Base-by-base conservation (phyloP, 2,329 filamentous ascomycete species). In the Elsinoe necatrix region DNA sequence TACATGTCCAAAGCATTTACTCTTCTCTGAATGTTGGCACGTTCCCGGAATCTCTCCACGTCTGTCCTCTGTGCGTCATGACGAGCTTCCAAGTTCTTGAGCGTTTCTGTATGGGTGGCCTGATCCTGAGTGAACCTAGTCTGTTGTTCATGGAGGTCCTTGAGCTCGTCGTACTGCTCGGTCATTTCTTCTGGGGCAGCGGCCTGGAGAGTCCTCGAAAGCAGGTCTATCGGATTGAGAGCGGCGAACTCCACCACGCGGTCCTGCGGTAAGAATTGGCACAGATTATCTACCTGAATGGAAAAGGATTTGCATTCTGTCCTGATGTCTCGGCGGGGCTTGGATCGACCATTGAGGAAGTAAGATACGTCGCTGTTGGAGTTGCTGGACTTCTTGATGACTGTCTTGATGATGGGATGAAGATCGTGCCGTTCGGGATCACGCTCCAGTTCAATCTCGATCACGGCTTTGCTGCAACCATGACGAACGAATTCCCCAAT, bases 271-370 rank as follows among this genome's bases (percentile, higher is more conserved):
- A 98, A 75, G 65, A 98, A 98, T 68, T 98, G 93, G 69, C 93
- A 98, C 1, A 98, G 78, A 64, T 98, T 98, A 74, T 98, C 93
- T 61, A 97, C 89, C 70, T 98, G 93, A 54, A 98, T 97, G 50
- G 86, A 86, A 65, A 95, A 83, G 8, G 77, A 78, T 58, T 77
- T 80, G 59, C 85, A 86, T 50, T 95, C 73, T 8, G 77, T 72
- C 63, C 86, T 77, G 5, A 97, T 78, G 2, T 77, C 77, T 64
- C 84, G 86, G 60, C 83, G 80, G 1, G 69, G 77, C 4, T 77
- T 78, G 61, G 27, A 29, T 29, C 77, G 80, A 39, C 84, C 84
- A 67, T 96, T 85, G 29, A 97, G 69, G 67, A 78, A 86, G 75
- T 87, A 98, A n/a, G 81, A 80, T 29, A 84, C 84, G 62, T 83